A percentile compares a stretch with the other conserved stretches of the same genome.
phyloP scores from a whole-genome alignment of 306 rosid genomes.

The Fragaria nilgerrensis region DNA sequence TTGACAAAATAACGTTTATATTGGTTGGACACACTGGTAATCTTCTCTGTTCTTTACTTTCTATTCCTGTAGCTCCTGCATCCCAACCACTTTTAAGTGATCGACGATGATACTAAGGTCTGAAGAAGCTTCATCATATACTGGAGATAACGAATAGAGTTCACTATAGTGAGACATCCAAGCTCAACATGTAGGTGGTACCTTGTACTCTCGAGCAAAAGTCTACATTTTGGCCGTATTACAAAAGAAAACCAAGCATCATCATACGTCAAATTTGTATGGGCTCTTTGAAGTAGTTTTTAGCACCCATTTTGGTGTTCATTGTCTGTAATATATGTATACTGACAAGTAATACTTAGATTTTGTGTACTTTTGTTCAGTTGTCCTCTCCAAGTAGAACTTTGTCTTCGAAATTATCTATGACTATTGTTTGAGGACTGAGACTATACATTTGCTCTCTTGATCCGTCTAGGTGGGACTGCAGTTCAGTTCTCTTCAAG shows the following conservation, averaged over 20 bases:
- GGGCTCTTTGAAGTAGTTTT: conserved; percentile 25
- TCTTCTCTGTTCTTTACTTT: neutral
- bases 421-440: neutral
- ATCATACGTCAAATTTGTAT: conserved; percentile 3
- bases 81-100: conserved; percentile 57
- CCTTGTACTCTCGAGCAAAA: conserved; percentile 5
- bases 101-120: conserved; percentile 38
- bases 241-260: conserved; percentile 3
- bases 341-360: conserved; percentile 17
- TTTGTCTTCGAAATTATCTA: neutral
- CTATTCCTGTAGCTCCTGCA: conserved; percentile 44
- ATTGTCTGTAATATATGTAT: conserved; percentile 22
- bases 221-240: neutral
- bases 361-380: conserved; percentile 20
- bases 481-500: neutral
- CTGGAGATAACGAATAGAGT: neutral
- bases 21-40: conserved; percentile 10
- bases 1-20: neutral
- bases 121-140: conserved; percentile 29
- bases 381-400: conserved; percentile 7
- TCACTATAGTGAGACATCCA: neutral
- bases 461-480: neutral
- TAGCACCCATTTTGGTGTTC: conserved; percentile 29
- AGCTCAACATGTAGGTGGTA: conserved; percentile 17
- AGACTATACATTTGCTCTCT: neutral